These are phyloP conservation scores for Akanthomyces muscarius DNA, from an alignment of 2,329 filamentous ascomycete genomes.

Conservation along the genomic window DNA sequence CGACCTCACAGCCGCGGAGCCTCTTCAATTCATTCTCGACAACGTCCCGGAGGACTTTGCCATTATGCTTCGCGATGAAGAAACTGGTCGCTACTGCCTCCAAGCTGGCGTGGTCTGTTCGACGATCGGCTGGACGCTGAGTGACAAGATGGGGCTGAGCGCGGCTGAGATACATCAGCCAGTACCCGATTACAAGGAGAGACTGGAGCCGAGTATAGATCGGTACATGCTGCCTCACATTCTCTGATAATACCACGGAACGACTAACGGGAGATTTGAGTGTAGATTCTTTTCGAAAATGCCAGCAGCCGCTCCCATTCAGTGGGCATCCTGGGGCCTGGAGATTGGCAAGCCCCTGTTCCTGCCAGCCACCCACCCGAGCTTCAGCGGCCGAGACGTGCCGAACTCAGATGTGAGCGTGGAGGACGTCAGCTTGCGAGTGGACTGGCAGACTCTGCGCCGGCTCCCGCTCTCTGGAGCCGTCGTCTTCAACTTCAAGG, in stretches of 20 bases:
- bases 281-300: too few relatives aligned
- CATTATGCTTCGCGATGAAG: conserved; percentile 43
- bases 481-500: conserved; percentile 86
- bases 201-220: conserved; percentile 86
- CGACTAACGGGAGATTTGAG: too few relatives aligned
- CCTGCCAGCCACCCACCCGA: too few relatives aligned
- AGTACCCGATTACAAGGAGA: conserved; percentile 81
- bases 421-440: conserved; percentile 63
- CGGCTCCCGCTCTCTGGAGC: conserved; percentile 71
- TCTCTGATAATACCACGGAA: too few relatives aligned
- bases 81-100: conserved; percentile 69
- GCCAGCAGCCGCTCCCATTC: too few relatives aligned
- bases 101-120: conserved; percentile 76
- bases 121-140: conserved; percentile 74
- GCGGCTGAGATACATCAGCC: conserved; percentile 68
- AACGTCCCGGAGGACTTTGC: too few relatives aligned
- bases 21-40: too few relatives aligned
- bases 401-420: conserved; percentile 37
- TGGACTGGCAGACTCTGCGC: conserved; percentile 85
- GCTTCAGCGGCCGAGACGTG: too few relatives aligned
- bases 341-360: too few relatives aligned
- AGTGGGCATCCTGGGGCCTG: too few relatives aligned
- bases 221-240: conserved; percentile 42
- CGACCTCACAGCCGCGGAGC: too few relatives aligned
- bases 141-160: conserved; percentile 66